These are phyloP conservation scores for Aspergillus aculeatinus DNA, from an alignment of 2,329 filamentous ascomycete species.

Conservation along the genomic window DNA sequence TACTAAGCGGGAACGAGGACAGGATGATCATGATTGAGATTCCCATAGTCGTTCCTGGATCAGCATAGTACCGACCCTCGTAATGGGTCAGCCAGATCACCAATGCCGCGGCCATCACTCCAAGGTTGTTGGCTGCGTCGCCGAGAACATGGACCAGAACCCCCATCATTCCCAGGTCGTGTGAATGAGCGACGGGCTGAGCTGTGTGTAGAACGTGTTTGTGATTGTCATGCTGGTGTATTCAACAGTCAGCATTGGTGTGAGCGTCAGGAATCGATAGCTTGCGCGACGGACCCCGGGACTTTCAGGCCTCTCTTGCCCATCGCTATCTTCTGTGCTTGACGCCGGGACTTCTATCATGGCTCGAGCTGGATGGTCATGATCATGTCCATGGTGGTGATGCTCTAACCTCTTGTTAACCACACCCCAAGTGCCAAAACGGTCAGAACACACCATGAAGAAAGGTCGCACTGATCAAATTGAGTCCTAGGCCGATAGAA, in stretches of 20 bases:
- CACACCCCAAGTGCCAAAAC: background rate
- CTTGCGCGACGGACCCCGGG: background rate
- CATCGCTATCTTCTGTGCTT: background rate
- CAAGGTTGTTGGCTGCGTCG: conserved; percentile 74
- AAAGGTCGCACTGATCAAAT: conserved; percentile 65
- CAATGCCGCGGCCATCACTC: conserved; percentile 68
- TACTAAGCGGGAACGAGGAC: conserved; percentile 50
- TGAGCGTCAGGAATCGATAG: background rate
- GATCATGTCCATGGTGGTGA: conserved; percentile 22
- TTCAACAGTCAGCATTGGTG: background rate
- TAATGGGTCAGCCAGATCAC: conserved; percentile 66
- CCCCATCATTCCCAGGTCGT: conserved; percentile 69
- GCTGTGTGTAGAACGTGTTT: conserved; percentile 23
- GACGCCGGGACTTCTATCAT: background rate
- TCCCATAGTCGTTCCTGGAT: conserved; percentile 66
- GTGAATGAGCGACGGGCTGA: conserved; percentile 41
- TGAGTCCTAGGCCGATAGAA: conserved; percentile 64
- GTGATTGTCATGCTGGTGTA: conserved; percentile 25
- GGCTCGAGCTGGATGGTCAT: conserved; percentile 10
- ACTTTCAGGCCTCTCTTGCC: background rate
- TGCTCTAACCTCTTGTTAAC: conserved; percentile 2
- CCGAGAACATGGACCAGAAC: conserved; percentile 70
- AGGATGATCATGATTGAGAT: conserved; percentile 72
- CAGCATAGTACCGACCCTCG: conserved; percentile 65
- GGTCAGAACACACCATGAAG: conserved; percentile 55